These are phyloP conservation scores for Uronychia binucleata DNA, from an alignment of 73 alveolate genomes.

Conservation along the genomic window DNA sequence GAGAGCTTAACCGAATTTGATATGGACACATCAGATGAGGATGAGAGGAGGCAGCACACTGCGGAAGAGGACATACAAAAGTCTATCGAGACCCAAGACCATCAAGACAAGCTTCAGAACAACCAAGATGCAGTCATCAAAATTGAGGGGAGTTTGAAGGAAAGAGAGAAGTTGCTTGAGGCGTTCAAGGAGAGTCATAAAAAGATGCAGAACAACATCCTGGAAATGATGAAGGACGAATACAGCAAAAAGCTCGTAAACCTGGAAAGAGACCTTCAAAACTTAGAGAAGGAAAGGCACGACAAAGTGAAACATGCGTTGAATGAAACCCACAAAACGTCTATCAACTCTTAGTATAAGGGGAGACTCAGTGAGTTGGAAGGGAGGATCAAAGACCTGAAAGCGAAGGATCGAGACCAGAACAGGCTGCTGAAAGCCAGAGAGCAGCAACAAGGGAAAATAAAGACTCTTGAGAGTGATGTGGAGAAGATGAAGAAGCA, in stretches of 20 bases:
- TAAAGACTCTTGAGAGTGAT: slow-evolving; percentile 63
- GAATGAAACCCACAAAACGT: slow-evolving; percentile 37
- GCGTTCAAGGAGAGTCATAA: slow-evolving; percentile 56
- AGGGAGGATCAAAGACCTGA: slow-evolving; percentile 55
- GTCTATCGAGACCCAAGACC: slow-evolving; percentile 24
- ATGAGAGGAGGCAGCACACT: slow-evolving; percentile 4
- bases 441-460: slow-evolving; percentile 50
- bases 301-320: slow-evolving; percentile 62
- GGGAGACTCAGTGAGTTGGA: slow-evolving; percentile 69
- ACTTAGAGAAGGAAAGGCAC: slow-evolving; percentile 57
- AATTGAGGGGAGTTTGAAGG: slow-evolving; percentile 28
- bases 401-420: slow-evolving; percentile 69
- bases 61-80: slow-evolving; percentile 42
- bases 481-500: slow-evolving; percentile 63
- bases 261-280: slow-evolving; percentile 58
- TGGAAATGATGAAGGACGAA: slow-evolving; percentile 63
- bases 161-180: slow-evolving; percentile 45
- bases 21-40: background rate
- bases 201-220: slow-evolving; percentile 25
- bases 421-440: slow-evolving; percentile 36
- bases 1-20: slow-evolving; percentile 12
- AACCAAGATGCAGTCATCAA: slow-evolving; percentile 22
- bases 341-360: slow-evolving; percentile 55
- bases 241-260: slow-evolving; percentile 58
- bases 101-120: slow-evolving; percentile 22